Base-by-base conservation (phyloP, 1,284 basidiomycete species). In the Ceratorhiza oryzae-sativae region DNA sequence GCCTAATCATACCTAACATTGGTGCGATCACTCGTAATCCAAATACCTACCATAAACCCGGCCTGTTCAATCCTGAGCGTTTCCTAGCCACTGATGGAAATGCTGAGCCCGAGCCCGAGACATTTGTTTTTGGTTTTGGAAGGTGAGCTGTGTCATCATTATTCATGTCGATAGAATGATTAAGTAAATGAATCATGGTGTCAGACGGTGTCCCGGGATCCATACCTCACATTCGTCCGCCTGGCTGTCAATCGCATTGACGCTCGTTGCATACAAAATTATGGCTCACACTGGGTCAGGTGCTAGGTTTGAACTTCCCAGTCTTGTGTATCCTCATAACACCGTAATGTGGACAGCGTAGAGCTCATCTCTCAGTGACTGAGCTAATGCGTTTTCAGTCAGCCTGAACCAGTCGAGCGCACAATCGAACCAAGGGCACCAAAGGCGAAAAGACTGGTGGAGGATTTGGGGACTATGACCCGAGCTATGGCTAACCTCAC, bases 171-270 rank as follows among this genome's bases (percentile, higher is more conserved):
- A 18, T 45, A 8, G 9, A 39, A 13, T 39, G 13, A 6, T 13
- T 39, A 39, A 39, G 36, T 6, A 6, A 39, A 39, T n/a, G n/a
- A 39, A 39, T 39, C n/a, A n/a, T 39, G 36, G 36, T 13, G 10
- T 45, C 9, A 68, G 65, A 18, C 51, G 53, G 10, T 68, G 65
- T 34, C 53, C 65, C 2, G 65, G 65, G 12, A 45, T 55, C 25
- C 3, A 36, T 18, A 53, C 58, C 9, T 51, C 65, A 25, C 65
- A 68, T 4, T 68, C 65, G 23, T 68, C 51, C 9, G 65, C 53
- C 41, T 68, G 65, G 65, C 51, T 68, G 1, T 68, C 65, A 1
- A 68, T 68, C 1, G 51, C 23, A 10, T 53, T 68, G 4, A 68
- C 65, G 8, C 51, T 68, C 25, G 65, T 53, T n/a, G 23, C 53